Conservation (phyloP, 305 asterid genomes). For the Fraxinus dipetala region DNA sequence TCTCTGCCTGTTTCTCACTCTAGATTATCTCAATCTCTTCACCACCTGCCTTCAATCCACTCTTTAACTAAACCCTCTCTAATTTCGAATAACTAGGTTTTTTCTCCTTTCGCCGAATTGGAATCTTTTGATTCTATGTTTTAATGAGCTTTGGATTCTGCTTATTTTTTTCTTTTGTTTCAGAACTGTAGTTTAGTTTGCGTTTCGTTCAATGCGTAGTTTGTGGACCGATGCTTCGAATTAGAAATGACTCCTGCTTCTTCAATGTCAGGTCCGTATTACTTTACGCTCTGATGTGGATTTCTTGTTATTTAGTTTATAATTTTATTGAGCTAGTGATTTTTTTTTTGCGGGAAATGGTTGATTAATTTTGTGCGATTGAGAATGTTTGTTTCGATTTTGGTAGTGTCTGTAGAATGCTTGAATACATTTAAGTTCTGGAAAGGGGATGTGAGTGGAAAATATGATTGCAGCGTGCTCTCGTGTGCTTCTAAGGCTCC, state of each 20-base stretch:
- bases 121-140: conserved; percentile 17
- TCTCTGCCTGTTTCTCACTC: conserved; percentile 40
- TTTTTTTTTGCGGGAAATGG: background rate
- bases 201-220: conserved; percentile 36
- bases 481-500: conserved; percentile 87
- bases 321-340: background rate
- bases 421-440: conserved; percentile 64
- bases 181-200: conserved; percentile 16
- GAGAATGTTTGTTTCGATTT: background rate
- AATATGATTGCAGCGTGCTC: conserved; percentile 59
- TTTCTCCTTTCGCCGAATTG: conserved; percentile 20
- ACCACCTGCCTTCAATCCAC: conserved; percentile 43
- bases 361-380: background rate
- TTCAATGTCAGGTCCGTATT: conserved; percentile 48
- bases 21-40: conserved; percentile 48
- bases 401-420: conserved; percentile 74
- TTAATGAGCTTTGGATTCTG: conserved; percentile 27
- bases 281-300: background rate
- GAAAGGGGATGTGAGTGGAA: conserved; percentile 73
- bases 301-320: background rate
- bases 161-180: conserved; percentile 21
- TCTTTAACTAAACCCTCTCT: conserved; percentile 23
- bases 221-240: conserved; percentile 59
- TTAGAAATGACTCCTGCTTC: conserved; percentile 69
- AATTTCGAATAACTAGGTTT: conserved; percentile 14